Percentiles rank a stretch among this genome's conserved stretches.
Conservation (phyloP, 345 rosid genomes). For the Tarenaya hassleriana region DNA sequence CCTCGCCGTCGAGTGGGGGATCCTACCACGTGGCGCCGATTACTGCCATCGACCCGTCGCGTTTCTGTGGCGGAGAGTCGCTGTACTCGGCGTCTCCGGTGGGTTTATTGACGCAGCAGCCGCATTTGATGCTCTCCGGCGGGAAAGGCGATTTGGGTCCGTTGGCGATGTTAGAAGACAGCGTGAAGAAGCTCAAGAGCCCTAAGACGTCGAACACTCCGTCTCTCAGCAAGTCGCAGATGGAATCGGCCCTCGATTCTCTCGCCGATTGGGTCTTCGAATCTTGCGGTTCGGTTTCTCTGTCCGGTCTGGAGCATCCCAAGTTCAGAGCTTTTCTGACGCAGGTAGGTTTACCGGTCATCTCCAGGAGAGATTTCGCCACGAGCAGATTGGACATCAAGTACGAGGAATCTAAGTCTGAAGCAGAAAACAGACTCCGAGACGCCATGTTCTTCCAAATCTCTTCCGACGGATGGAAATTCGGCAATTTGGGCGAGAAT, state of each 20-base stretch:
- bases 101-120: slow-evolving; percentile 35
- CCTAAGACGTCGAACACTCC: slow-evolving; percentile 74
- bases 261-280: slow-evolving; percentile 92
- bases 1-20: slow-evolving; percentile 18
- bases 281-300: slow-evolving; percentile 89
- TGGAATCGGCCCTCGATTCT: slow-evolving; percentile 66
- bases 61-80: slow-evolving; percentile 33
- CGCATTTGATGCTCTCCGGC: slow-evolving; percentile 85
- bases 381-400: slow-evolving; percentile 63
- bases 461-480: slow-evolving; percentile 87
- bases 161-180: slow-evolving; percentile 89
- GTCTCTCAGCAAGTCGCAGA: slow-evolving; percentile 67
- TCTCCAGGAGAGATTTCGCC: slow-evolving; percentile 60
- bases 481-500: slow-evolving; percentile 36
- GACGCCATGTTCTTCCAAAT: slow-evolving; percentile 98
- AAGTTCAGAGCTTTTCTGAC: slow-evolving; percentile 74
- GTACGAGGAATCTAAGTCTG: slow-evolving; percentile 72
- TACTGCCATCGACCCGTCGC: slow-evolving; percentile 64
- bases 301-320: slow-evolving; percentile 86
- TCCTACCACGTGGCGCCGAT: slow-evolving; percentile 57
- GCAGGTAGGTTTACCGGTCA: slow-evolving; percentile 80
- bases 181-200: slow-evolving; percentile 90
- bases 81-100: slow-evolving; percentile 19
- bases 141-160: slow-evolving; percentile 94
- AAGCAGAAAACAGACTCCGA: slow-evolving; percentile 71